phyloP scores from a whole-genome alignment of 2,329 filamentous ascomycete species.

The Colletotrichum sp. region DNA sequence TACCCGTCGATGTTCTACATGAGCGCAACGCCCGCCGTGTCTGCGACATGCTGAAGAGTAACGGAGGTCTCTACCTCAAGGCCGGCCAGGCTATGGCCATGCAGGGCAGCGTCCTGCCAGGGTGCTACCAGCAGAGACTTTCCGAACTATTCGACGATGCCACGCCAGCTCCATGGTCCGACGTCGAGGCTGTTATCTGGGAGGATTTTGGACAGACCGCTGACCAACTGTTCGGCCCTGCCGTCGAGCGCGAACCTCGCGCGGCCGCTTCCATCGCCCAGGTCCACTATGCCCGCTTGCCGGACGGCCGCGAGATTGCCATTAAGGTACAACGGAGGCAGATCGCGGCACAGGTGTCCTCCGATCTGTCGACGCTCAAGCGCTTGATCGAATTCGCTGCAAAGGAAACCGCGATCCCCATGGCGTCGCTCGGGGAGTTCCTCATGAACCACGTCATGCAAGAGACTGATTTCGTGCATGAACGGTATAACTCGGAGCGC shows the following conservation, averaged over 20 bases:
- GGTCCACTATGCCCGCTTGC: constrained; percentile 70
- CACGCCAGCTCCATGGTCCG: constrained; percentile 69
- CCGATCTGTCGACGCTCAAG: constrained; percentile 74
- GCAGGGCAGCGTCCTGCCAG: constrained; percentile 71
- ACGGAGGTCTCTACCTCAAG: constrained; percentile 74
- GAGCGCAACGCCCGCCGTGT: constrained; percentile 65
- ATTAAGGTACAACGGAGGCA: constrained; percentile 75
- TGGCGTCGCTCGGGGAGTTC: constrained; percentile 70
- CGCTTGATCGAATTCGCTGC: constrained; percentile 21
- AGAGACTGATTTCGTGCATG: constrained; percentile 72
- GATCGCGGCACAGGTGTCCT: constrained; percentile 68
- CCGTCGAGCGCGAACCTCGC: background rate
- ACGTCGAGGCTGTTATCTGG: constrained; percentile 65
- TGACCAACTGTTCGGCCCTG: constrained; percentile 65
- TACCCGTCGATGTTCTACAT: constrained; percentile 54
- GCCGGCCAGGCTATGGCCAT: constrained; percentile 76
- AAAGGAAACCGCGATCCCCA: constrained; percentile 62
- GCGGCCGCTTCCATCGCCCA: constrained; percentile 72
- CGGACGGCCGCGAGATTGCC: constrained; percentile 65
- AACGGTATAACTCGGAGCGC: constrained; percentile 66
- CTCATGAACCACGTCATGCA: constrained; percentile 68
- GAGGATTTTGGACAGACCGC: constrained; percentile 64
- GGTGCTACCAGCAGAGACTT: constrained; percentile 74
- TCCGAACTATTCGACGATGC: constrained; percentile 73
- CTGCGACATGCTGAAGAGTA: constrained; percentile 66